Evolutionary conservation across 164 flowering plant genomes (phyloP).

Genomic region (Umbilicus rupestris): DNA sequence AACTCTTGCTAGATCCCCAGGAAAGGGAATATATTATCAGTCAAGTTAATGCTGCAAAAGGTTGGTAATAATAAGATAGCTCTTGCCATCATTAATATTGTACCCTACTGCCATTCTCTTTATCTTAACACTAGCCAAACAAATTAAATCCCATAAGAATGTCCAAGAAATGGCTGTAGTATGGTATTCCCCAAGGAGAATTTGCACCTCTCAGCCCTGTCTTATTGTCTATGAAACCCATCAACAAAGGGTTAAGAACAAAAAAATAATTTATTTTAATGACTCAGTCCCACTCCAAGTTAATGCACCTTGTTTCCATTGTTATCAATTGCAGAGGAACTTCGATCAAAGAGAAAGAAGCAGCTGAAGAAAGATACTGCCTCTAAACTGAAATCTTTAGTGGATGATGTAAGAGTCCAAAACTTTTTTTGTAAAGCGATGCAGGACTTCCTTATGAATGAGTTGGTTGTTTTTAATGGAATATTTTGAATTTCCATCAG

Average conservation of each 20-base stretch:
- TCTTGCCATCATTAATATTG: not conserved
- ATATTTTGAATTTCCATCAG: not conserved
- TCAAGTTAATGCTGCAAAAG: constrained; percentile 88
- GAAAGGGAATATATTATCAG: constrained; percentile 87
- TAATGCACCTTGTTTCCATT: not conserved
- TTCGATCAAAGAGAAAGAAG: constrained; percentile 75
- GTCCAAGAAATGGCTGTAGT: too few species aligned
- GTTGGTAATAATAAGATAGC: constrained; percentile 31
- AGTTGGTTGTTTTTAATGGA: not conserved
- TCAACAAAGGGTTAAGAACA: too few species aligned
- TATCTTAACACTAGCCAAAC: not conserved
- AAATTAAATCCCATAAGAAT: too few species aligned
- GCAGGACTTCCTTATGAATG: not conserved
- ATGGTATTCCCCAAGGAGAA: too few species aligned
- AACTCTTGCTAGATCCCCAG: constrained; percentile 69
- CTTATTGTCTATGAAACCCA: too few species aligned
- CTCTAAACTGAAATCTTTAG: constrained; percentile 74
- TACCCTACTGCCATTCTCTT: not conserved
- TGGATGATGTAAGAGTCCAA: constrained; percentile 67
- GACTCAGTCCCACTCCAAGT: too few species aligned
- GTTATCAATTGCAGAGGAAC: constrained; percentile 62
- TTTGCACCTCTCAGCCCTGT: too few species aligned
- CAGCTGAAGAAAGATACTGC: constrained; percentile 91
- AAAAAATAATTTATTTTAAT: too few species aligned
- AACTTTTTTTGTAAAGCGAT: not conserved